These are phyloP conservation scores for Dactylellina parvicollis DNA, from an alignment of 2,329 filamentous ascomycete genomes.

Conservation along the genomic window DNA sequence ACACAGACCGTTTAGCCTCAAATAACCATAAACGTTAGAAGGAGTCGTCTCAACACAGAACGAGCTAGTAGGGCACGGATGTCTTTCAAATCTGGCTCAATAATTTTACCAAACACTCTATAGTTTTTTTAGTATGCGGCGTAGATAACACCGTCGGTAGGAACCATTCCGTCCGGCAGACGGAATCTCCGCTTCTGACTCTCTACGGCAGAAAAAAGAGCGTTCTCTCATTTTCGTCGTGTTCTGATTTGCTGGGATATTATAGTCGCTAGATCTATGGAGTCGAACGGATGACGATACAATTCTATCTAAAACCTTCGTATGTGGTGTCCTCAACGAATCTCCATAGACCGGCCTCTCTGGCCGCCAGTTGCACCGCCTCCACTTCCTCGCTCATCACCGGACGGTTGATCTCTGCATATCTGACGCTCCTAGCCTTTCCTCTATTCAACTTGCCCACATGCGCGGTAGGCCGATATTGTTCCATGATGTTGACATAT, in stretches of 20 bases:
- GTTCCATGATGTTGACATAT: slow-evolving; percentile 89
- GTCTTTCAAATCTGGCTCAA: slow-evolving; percentile 52
- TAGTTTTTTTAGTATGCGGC: slow-evolving; percentile 53
- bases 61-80: slow-evolving; percentile 49
- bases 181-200: not conserved
- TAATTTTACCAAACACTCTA: slow-evolving; percentile 17
- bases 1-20: slow-evolving; percentile 52
- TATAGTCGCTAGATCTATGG: slow-evolving; percentile 25
- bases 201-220: slow-evolving; percentile 1
- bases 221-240: not conserved
- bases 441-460: slow-evolving; percentile 74
- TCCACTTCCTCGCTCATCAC: slow-evolving; percentile 73
- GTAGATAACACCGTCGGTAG: slow-evolving; percentile 50
- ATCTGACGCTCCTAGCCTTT: slow-evolving; percentile 67
- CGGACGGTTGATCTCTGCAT: slow-evolving; percentile 80
- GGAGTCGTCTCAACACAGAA: slow-evolving; percentile 22
- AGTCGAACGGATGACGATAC: slow-evolving; percentile 2
- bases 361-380: slow-evolving; percentile 73
- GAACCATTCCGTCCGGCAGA: slow-evolving; percentile 50
- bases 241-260: slow-evolving; percentile 41
- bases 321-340: slow-evolving; percentile 74
- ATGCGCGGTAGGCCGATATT: slow-evolving; percentile 82
- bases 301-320: slow-evolving; percentile 65
- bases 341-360: slow-evolving; percentile 78
- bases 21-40: slow-evolving; percentile 31